Conservation (phyloP, 768 basidiomycete species). For the Chalciporus sphaerocephalus region DNA sequence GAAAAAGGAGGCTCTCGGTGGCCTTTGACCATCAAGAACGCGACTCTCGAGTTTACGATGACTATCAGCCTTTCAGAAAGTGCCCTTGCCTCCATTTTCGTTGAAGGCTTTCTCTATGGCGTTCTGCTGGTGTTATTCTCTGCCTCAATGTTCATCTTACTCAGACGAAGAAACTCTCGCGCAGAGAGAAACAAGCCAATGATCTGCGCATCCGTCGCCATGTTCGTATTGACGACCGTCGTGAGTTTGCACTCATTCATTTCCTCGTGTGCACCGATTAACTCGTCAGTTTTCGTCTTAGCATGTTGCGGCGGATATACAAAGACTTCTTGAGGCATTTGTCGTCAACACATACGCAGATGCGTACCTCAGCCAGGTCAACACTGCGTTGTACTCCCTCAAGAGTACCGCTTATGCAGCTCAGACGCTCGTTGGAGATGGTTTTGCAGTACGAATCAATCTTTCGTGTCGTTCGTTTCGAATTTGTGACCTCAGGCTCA, state of each 20-base stretch:
- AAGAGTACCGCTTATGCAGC: conserved; percentile 35
- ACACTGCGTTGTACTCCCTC: conserved; percentile 35
- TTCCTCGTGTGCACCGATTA: too few species aligned
- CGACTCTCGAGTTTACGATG: neutral
- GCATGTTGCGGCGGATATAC: conserved; percentile 37
- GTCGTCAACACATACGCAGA: conserved; percentile 26
- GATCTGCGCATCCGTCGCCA: conserved; percentile 29
- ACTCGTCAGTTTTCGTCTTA: too few species aligned
- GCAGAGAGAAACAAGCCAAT: conserved; percentile 30
- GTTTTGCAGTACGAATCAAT: conserved; percentile 35
- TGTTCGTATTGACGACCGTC: conserved; percentile 33
- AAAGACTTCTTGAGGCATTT: conserved; percentile 36
- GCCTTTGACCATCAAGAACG: neutral
- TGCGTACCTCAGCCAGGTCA: conserved; percentile 33
- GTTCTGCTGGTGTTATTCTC: conserved; percentile 29
- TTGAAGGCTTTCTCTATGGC: conserved; percentile 29
- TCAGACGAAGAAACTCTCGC: conserved; percentile 22
- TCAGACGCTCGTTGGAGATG: conserved; percentile 38
- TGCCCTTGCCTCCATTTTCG: conserved; percentile 28
- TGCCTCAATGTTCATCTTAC: conserved; percentile 30
- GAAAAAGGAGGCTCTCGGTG: neutral
- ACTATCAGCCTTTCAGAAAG: conserved; percentile 7
- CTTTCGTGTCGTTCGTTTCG: too few species aligned
- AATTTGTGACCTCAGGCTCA: too few species aligned
- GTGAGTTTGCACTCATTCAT: too few species aligned